Base-by-base conservation (phyloP, 176 grass and related monocot genomes). In the Puccinellia tenuiflora region DNA sequence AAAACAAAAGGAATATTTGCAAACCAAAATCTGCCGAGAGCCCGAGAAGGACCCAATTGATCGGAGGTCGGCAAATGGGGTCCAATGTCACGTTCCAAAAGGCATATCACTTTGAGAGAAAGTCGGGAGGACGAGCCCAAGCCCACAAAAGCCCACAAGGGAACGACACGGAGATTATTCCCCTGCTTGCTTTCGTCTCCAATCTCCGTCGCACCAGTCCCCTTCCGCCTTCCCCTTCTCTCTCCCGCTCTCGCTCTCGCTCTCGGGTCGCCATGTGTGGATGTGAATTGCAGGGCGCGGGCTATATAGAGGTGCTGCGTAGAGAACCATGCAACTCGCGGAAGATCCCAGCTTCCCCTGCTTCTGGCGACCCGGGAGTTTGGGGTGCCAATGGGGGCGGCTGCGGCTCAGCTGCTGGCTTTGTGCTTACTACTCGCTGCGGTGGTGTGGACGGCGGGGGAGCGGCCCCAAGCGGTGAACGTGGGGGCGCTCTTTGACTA, bases 401-500 rank as follows among this genome's bases (percentile, higher is more conserved):
- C 1, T 22, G 17, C 75, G 48, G 56, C 1, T 22, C 22, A 0
- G 38, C 16, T 61, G 59, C 35, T 75, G 75, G 0, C 14, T 5
- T 47, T 74, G 12, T 78, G 68, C 17, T 25, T 64, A n/a, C 47
- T 53, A 18, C 73, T 86, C 9, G 74, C 11, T 35, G 72, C 11
- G 35, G 80, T 34, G 37, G 43, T 2, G 26, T 47, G 9, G 7
- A 43, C 72, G 62, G 83, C 80, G 43, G 84, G 54, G 34, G 66
- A 68, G 48, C 56, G 40, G 60, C 84, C 88, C 7, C 78, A 75
- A 24, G 39, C 45, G 50, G 88, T 90, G 80, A 16, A 42, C 14
- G 76, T 94, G 7, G 92, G 95, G 26, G 81, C 86, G 43, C 92
- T 97, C 40, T 89, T 90, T 78, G 92, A 92, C 57, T 94, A 77